Base-by-base conservation (phyloP, 768 basidiomycete genomes). In the Mycena pura region DNA sequence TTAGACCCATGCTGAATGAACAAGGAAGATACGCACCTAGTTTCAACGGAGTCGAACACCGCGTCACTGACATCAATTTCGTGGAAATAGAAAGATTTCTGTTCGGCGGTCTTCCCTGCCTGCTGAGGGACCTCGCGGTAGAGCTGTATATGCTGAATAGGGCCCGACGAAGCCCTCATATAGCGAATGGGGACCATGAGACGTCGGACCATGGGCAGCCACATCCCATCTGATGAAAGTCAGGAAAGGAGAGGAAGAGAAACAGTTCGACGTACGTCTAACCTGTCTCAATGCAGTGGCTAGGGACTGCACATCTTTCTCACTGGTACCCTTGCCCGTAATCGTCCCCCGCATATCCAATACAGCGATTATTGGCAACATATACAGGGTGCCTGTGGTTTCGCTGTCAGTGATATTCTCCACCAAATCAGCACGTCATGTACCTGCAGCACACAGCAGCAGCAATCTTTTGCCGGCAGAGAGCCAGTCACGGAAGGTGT, bases 401-500 rank as follows among this genome's bases (percentile, higher is more conserved):
- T n/a, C n/a, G n/a, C n/a, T n/a, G n/a, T n/a, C n/a, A n/a, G n/a
- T n/a, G n/a, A n/a, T n/a, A n/a, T n/a, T n/a, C n/a, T n/a, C n/a
- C n/a, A n/a, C n/a, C n/a, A n/a, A n/a, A n/a, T n/a, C 28, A 48
- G 3, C 13, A 38, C 3, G 2, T 32, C 5, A 47, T 21, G 45
- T 29, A 34, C 41, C 53, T 28, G 19, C 40, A 5, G 41, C 53
- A 25, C 40, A 31, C 1, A 54, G 31, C 21, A 54, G 45, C 19
- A 44, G 22, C 2, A 54, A 22, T 17, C 41, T 24, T 19, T 54
- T 54, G 6, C 53, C 53, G 7, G 4, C 21, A 8, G 25, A 14
- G 8, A 54, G 4, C 53, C 53, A 54, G 22, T 54, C 53, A 1
- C 13, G n/a, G 21, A 54, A 54, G 6, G 53, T 54, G 28, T 44